Percentiles rank a stretch among this genome's conserved stretches.
These are phyloP conservation scores for Tylopilus sp. DNA, from an alignment of 768 basidiomycete genomes.

Conservation along the genomic window DNA sequence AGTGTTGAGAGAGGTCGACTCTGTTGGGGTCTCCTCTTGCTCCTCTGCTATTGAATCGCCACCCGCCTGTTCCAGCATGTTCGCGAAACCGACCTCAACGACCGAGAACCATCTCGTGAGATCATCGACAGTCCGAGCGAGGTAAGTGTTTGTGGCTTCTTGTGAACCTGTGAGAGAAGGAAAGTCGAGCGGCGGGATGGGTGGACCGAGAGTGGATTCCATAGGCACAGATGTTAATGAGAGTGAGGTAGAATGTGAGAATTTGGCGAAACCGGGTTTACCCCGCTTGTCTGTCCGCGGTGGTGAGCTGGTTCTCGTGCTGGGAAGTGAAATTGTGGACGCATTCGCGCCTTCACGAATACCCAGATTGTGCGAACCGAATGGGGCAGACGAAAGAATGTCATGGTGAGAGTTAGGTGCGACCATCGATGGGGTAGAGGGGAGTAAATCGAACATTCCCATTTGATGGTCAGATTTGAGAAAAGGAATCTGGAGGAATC, in stretches of 20 bases:
- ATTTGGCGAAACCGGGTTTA: conserved; percentile 21
- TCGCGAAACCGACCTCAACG: conserved; percentile 68
- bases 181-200: conserved; percentile 70
- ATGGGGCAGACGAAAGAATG: conserved; percentile 37
- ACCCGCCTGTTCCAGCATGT: conserved; percentile 53
- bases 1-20: conserved; percentile 13
- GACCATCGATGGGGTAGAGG: conserved; percentile 64
- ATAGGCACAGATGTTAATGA: conserved; percentile 34
- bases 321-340: conserved; percentile 40
- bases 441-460: conserved; percentile 64
- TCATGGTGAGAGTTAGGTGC: conserved; percentile 37
- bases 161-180: conserved; percentile 46
- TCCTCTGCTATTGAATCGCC: conserved; percentile 64
- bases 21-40: conserved; percentile 42
- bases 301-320: conserved; percentile 31
- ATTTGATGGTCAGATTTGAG: conserved; percentile 68
- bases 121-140: conserved; percentile 71
- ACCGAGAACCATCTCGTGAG: conserved; percentile 73
- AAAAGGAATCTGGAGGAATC: conserved; percentile 50
- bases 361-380: conserved; percentile 28
- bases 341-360: conserved; percentile 32
- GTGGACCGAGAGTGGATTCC: conserved; percentile 37
- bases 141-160: conserved; percentile 62
- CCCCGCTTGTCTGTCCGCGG: conserved; percentile 22
- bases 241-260: conserved; percentile 29